Base-by-base conservation (phyloP, 805 yeast genomes). In the Candida alai region DNA sequence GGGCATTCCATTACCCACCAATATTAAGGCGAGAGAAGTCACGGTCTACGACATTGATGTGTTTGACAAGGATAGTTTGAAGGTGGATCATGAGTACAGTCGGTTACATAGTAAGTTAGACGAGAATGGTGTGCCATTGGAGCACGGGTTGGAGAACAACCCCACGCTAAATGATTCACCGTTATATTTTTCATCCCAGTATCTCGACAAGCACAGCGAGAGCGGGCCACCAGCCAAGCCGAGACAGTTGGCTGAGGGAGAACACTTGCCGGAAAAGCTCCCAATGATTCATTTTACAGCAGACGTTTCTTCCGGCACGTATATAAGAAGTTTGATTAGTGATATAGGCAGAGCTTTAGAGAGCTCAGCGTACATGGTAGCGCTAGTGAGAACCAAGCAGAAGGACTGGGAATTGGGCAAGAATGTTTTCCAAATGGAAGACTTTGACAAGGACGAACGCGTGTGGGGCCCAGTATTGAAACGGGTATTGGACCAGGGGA, bases 221-320 rank as follows among this genome's bases (percentile, higher is more conserved):
- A 68, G 70, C 12, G 57, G 57, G 11, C 59, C 62, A 32, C 65
- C 65, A 3, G 60, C 63, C 5, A 57, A 63, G 12, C 66, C 75
- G 4, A 54, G 52, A 15, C 55, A 59, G 2, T 43, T 72, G n/a
- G 48, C 56, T 9, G 65, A 61, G 2, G 65, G 58, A 9, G 65
- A 66, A 14, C 39, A 45, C 2, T 65, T 63, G 5, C 68, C 68
- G 3, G 71, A 64, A 2, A 67, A 73, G 41, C 78, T 86, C 2
- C 93, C 94, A 2, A 47, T 82, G 31, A 48, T 90, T 17, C 89
- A 83, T 47, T 76, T 93, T 45, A 73, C 71, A 11, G 76, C 94
- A 4, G 72, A 75, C 22, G 98, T 90, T 1, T 83, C 96, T 1
- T 87, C 97, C 0, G 99, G 99, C 1, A 93, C 97, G 0, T 93